Conservation (phyloP, 495 filamentous ascomycete species). For the Annulohypoxylon stygium region DNA sequence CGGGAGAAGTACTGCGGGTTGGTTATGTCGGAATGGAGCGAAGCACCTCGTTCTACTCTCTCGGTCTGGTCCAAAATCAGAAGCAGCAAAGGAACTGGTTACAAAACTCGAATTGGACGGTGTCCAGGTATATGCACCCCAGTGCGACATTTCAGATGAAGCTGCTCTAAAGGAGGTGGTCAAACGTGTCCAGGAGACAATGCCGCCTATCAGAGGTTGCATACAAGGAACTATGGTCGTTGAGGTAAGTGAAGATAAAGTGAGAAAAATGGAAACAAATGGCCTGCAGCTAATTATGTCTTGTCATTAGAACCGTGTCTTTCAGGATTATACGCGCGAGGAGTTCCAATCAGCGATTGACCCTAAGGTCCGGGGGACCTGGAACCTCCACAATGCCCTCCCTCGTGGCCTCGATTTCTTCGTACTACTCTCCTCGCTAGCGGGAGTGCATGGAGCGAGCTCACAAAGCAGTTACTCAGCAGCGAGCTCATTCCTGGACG, state of each 20-base stretch:
- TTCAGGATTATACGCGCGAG: background rate
- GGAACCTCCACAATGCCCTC: background rate
- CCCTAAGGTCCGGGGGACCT: background rate
- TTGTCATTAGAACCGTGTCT: background rate
- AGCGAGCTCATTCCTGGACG: conserved; percentile 65
- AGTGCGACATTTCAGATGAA: background rate
- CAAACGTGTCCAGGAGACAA: background rate
- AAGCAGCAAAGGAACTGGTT: background rate
- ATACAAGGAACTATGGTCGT: background rate
- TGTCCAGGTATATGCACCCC: background rate
- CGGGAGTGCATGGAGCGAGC: conserved; percentile 61
- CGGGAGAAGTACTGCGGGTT: background rate
- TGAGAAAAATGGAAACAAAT: background rate
- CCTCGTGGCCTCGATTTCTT: background rate
- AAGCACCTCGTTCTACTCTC: background rate
- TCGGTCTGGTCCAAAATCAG: background rate
- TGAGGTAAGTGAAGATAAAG: background rate
- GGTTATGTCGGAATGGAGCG: background rate
- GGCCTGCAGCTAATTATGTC: background rate
- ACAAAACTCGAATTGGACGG: background rate
- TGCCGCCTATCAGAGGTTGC: background rate
- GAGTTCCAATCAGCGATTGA: background rate
- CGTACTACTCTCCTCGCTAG: conserved; percentile 1
- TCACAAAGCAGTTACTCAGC: conserved; percentile 67
- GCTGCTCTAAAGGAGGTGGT: background rate